These are phyloP conservation scores for Lichtheimia hyalospora DNA, from an alignment of 371 early-diverging fungal species.

Conservation along the genomic window DNA sequence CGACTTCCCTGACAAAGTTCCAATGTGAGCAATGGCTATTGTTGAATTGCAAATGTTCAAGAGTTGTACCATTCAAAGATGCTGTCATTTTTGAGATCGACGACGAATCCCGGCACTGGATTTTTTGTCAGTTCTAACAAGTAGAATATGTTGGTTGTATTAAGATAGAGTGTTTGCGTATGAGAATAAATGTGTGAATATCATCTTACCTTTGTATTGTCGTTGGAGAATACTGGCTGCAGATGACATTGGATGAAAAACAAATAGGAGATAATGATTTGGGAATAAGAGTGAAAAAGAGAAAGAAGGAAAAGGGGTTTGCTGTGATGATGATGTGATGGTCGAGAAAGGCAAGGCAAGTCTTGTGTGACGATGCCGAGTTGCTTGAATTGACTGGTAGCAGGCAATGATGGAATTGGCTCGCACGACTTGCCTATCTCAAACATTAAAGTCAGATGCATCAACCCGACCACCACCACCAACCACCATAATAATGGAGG, in stretches of 20 bases:
- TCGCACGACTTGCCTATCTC: no score
- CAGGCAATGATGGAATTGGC: no score
- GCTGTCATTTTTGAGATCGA: constrained; percentile 65
- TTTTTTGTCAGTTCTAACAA: constrained; percentile 47
- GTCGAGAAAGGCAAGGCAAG: no score
- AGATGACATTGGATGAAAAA: constrained; percentile 35
- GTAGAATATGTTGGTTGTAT: constrained; percentile 4
- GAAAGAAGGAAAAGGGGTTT: background rate
- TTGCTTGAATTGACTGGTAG: no score
- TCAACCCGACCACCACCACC: no score
- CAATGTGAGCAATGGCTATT: background rate
- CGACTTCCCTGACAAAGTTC: constrained; percentile 62
- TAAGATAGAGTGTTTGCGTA: constrained; percentile 5
- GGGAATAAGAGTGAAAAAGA: constrained; percentile 6
- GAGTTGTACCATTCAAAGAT: constrained; percentile 57
- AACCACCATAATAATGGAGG: no score
- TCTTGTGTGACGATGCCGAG: no score
- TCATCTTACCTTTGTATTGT: constrained; percentile 4
- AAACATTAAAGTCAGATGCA: no score
- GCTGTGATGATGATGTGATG: constrained; percentile 1
- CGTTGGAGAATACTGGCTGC: constrained; percentile 9
- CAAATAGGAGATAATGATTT: background rate
- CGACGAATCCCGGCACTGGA: constrained; percentile 76
- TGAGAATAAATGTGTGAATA: constrained; percentile 23
- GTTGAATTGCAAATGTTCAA: background rate